Evolutionary conservation across 139 green algal genomes (phyloP), one percentile per base, ranked within the genome.

Genomic region (Deuterostichococcus epilithicus): DNA sequence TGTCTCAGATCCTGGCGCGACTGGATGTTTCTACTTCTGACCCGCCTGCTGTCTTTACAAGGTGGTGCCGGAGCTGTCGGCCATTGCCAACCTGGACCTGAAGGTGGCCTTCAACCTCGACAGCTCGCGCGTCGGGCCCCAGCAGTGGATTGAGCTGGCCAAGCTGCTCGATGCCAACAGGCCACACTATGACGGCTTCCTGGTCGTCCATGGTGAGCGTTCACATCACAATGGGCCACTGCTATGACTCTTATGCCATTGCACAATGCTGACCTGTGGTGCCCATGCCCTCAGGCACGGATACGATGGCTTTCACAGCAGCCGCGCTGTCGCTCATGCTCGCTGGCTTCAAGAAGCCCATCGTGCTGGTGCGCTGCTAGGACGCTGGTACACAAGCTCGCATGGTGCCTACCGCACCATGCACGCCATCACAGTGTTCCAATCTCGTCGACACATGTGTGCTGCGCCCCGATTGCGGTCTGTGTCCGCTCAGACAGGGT

Each of bases 301-400:
- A 98, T 84, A 97, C 94, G 0, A 88, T 98, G 85, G 86, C 91
- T 1, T 97, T 92, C 88, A 97, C 92, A 0, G 92, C 94, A 5
- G 78, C 77, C n/a, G 94, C 94, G 2, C 85, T 98, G 30, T 91
- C 79, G 18, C 82, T 97, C 23, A 96, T 98, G 90, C 86, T 97
- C 33, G 70, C 70, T 0, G 85, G 87, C 23, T 95, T 93, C 82
- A 82, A 44, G 47, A 94, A 94, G 73, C 90, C 91, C 33, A 91
- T 95, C 34, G 80, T 94, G 10, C 39, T 93, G 33, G 92, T 85
- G 59, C 82, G 86, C 80, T 30, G 34, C 44, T 26, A 13, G 28
- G 23, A n/a, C 3, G 71, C 30, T 63, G 52, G 42, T 52, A 8
- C 8, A 52, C 42, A 52, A 52, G 42, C 8, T 52, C 58, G 79